Base-by-base conservation (phyloP, 768 basidiomycete genomes). In the Ephemerocybe angulata region DNA sequence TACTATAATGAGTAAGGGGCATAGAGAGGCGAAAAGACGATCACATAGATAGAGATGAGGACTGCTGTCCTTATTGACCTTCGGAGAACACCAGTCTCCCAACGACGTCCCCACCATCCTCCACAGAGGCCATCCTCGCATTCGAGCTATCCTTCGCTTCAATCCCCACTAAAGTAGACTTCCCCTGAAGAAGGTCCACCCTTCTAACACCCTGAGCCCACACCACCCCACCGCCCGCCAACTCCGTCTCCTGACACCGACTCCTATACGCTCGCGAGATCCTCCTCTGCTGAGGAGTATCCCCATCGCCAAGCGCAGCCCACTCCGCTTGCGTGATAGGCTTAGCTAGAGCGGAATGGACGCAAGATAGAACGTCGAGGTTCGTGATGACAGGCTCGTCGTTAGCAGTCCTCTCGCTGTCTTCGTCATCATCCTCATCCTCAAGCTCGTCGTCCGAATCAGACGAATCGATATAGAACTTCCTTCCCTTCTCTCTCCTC, bases 181-280 rank as follows among this genome's bases (percentile, higher is more conserved):
- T 86, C 29, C 78, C 75, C 19, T 81, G 81, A 42, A 88, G 71
- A 77, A 82, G 87, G 69, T 88, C 86, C 13, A 87, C 66, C 48
- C 86, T 71, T 43, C 84, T 76, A 27, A 88, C 82, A n/a, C 86
- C 86, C 19, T 76, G 76, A 25, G 85, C 83, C 85, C 84, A 86
- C 81, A 12, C 79, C 77, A 47, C 77, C 70, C 0, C n/a, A n/a
- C 55, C 48, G 19, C 19, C 17, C n/a, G 12, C 24, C 29, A 25
- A 30, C 84, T 65, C 80, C 76, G 59, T n/a, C n/a, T 73, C 75
- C 53, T 72, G 70, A 56, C 86, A 88, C 30, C 87, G 72, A 58
- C 76, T 75, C 65, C 87, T 81, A 60, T 87, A 88, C 30, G 84
- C 84, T 25, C 73, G 73, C 17, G 83, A 76, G 17, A 84, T 77